Base-by-base conservation (phyloP, 495 filamentous ascomycete species). In the Beverwykella pulmonaria region DNA sequence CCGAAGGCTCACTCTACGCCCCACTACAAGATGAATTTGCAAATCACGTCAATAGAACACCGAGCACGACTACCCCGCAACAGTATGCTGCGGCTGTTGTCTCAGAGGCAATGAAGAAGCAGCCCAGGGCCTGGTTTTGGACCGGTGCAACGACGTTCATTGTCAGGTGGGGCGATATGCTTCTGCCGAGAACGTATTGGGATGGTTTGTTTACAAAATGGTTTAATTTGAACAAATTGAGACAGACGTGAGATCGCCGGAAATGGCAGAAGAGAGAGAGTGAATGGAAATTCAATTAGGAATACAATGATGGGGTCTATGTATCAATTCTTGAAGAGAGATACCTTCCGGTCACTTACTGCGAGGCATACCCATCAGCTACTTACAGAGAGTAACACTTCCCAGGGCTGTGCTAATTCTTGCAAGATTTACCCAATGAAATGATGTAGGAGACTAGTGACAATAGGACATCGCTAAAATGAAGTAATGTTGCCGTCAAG, bases 221-320 rank as follows among this genome's bases (percentile, higher is more conserved):
- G 48, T 52, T 52, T 52, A 25, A 52, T 52, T 52, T 52, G 48
- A 19, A 52, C 26, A 52, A 52, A 26, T 52, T 52, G 22, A 4
- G 15, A 15, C 6, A 44, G 9, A 44, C 6, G 39, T 44, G 39
- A 44, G 17, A 14, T 15, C 6, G 32, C 32, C 17, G 15, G 39
- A 44, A 44, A 3, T 9, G 17, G 6, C 5, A 44, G 39, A 44
- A 44, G n/a, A n/a, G n/a, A n/a, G n/a, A n/a, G n/a, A n/a, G n/a
- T n/a, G n/a, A n/a, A n/a, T n/a, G n/a, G n/a, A n/a, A n/a, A n/a
- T n/a, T n/a, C n/a, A n/a, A n/a, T n/a, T n/a, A n/a, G n/a, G n/a
- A n/a, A n/a, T n/a, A n/a, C n/a, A n/a, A n/a, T n/a, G n/a, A n/a
- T n/a, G n/a, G n/a, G n/a, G n/a, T n/a, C n/a, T n/a, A n/a, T n/a